Percentiles rank a stretch among this genome's conserved stretches.
phyloP scores from a whole-genome alignment of 2,329 filamentous ascomycete species.

The Huntiella savannae region DNA sequence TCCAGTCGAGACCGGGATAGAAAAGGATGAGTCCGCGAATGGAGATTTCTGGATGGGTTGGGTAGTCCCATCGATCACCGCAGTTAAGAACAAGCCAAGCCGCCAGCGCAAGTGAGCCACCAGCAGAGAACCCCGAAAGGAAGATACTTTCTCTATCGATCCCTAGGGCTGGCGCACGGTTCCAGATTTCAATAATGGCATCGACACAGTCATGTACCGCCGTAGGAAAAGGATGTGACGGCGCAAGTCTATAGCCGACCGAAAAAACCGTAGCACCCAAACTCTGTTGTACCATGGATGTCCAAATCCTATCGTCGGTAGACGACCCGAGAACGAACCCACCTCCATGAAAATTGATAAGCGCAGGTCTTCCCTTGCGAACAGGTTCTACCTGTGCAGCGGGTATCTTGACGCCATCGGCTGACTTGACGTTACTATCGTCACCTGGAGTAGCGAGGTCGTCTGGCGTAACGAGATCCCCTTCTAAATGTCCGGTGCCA shows the following conservation, averaged over 20 bases:
- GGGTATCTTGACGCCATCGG: not conserved
- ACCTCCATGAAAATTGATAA: conserved; percentile 50
- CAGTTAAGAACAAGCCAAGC: conserved; percentile 28
- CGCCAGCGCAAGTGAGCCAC: conserved; percentile 35
- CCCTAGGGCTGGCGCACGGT: conserved; percentile 34
- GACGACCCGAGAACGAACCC: conserved; percentile 45
- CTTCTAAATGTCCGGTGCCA: too few relatives aligned
- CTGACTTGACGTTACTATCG: too few relatives aligned
- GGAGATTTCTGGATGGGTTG: conserved; percentile 13
- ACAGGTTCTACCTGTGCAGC: too few relatives aligned
- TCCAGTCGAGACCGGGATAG: conserved; percentile 45
- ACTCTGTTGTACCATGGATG: conserved; percentile 29
- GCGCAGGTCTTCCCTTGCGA: conserved; percentile 21
- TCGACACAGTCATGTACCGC: conserved; percentile 48
- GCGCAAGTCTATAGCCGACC: conserved; percentile 50
- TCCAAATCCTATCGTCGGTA: conserved; percentile 45
- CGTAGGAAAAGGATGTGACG: conserved; percentile 43
- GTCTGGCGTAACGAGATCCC: too few relatives aligned
- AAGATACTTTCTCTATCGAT: conserved; percentile 37
- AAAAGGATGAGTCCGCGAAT: conserved; percentile 37
- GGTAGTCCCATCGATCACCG: conserved; percentile 22
- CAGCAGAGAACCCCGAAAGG: conserved; percentile 45
- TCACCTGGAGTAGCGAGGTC: too few relatives aligned
- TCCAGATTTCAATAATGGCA: conserved; percentile 39
- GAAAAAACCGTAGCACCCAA: conserved; percentile 40